These are phyloP conservation scores for Metschnikowia cerradonensis DNA, from an alignment of 805 yeast species.

Conservation along the genomic window DNA sequence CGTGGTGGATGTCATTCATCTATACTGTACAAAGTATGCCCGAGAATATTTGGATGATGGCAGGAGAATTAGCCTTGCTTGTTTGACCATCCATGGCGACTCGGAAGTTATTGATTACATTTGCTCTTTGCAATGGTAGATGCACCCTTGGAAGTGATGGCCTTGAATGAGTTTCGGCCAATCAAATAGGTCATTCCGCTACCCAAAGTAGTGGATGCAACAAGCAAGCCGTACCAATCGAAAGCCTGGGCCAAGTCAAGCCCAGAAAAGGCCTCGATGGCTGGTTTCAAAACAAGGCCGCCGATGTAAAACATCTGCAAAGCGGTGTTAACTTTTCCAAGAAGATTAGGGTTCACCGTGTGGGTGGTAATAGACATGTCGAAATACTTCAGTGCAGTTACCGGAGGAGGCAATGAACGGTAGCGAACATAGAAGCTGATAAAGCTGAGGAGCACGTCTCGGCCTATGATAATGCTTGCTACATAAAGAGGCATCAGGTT, in stretches of 20 bases:
- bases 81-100: conserved; percentile 11
- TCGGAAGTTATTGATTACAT: conserved; percentile 8
- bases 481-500: conserved; percentile 62
- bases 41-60: not conserved
- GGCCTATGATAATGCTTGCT: conserved; percentile 72
- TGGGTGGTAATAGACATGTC: conserved; percentile 76
- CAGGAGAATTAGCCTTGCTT: conserved; percentile 8
- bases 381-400: conserved; percentile 66
- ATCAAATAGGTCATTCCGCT: conserved; percentile 79
- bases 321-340: conserved; percentile 86
- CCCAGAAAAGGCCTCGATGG: conserved; percentile 22
- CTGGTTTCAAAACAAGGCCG: conserved; percentile 35
- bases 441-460: conserved; percentile 71
- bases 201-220: conserved; percentile 58
- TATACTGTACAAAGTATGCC: conserved; percentile 11
- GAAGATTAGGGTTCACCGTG: conserved; percentile 79
- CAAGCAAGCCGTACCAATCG: conserved; percentile 26
- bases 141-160: conserved; percentile 3
- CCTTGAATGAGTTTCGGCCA: conserved; percentile 62
- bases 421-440: conserved; percentile 73
- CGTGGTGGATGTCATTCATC: conserved; percentile 11
- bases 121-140: conserved; percentile 9
- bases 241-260: conserved; percentile 14
- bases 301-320: conserved; percentile 89
- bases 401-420: conserved; percentile 69